Base-by-base conservation (phyloP, 2,329 filamentous ascomycete species). In the Rutstroemia sp. region DNA sequence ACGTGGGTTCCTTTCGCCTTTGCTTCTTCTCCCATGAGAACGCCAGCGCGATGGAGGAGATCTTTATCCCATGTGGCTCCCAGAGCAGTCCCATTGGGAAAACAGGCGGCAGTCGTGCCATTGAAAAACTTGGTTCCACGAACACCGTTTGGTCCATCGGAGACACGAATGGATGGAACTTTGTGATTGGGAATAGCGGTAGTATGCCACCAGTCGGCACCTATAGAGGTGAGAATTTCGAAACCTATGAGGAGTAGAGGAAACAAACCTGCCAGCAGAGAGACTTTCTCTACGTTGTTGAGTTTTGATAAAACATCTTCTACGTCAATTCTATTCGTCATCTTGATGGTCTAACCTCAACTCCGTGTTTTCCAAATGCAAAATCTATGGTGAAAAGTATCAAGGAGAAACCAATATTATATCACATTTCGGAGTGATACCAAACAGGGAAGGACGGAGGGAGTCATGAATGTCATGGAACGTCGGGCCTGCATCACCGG, bases 1-100 rank as follows among this genome's bases (percentile, higher is more conserved):
- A 74, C 75, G 65, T 83, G 80, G 12, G 21, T 79, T 51, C 85
- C 86, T 71, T 92, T 92, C 52, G 73, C 80, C 58, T 77, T 78
- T 65, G 84, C 80, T 67, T 90, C 86, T 53, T 77, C 71, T 12
- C 83, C 86, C 80, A 89, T 86, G 56, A 82, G 79, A 59, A 78
- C 71, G 44, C 86, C 86, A 34, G 84, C 81, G 47, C 76, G 73
- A 66, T 82, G 83, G 57, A 85, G 80, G 41, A 88, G 76, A 18
- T 76, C 71, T 57, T 78, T 78, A 68, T 87, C 82, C 79, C 83
- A 90, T 8, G 86, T 87, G 4, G 85, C 83, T 21, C 81, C 86
- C 6, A 77, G 69, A 7, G 71, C 72, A 5, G 73, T 72, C 18
- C 72, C 73, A 57, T 72, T 75, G 2, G 75, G 74, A 9, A 77